Conservation (phyloP, 2,329 filamentous ascomycete species). For the Aspergillus tubingensis region DNA sequence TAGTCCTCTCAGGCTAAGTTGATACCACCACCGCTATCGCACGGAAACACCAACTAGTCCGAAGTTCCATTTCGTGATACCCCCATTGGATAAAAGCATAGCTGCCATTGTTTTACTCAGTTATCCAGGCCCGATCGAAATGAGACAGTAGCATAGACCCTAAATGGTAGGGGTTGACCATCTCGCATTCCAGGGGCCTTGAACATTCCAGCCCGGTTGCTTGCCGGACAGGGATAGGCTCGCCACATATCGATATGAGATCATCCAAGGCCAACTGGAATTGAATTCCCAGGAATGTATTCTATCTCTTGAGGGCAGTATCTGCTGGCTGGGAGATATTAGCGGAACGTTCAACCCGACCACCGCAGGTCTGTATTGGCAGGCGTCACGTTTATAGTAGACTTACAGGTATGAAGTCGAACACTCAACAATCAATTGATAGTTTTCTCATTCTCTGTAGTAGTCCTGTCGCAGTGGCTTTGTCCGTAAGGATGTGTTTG, state of each 20-base stretch:
- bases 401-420: not conserved
- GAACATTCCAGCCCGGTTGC: not conserved
- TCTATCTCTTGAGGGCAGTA: not conserved
- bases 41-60: not conserved
- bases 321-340: not conserved
- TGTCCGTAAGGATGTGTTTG: not conserved
- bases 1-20: not conserved
- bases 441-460: not conserved
- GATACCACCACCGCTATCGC: not conserved
- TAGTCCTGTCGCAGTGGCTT: not conserved
- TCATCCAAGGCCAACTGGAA: not conserved
- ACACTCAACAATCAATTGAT: not conserved
- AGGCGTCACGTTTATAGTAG: not conserved
- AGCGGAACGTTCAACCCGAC: not conserved
- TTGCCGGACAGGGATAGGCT: not conserved
- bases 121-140: not conserved
- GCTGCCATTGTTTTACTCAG: not conserved
- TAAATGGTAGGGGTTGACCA: not conserved
- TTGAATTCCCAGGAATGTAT: not conserved
- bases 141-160: not conserved
- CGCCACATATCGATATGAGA: conserved; percentile 1
- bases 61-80: not conserved
- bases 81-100: not conserved
- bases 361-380: not conserved
- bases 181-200: conserved; percentile 5